phyloP scores from a whole-genome alignment of 2,329 filamentous ascomycete species.

The Aspergillus pseudoglaucus region DNA sequence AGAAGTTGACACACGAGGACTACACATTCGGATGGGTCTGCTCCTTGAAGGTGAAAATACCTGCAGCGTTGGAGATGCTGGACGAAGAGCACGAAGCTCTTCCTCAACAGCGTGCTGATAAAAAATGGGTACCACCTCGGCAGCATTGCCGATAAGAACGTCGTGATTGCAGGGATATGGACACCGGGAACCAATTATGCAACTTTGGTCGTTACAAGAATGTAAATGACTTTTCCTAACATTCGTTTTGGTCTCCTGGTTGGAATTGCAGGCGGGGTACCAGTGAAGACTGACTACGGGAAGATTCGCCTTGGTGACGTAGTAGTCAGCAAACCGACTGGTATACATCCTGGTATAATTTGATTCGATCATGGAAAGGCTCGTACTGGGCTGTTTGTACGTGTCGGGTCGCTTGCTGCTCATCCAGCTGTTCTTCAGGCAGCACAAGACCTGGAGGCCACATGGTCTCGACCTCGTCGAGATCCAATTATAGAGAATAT shows the following conservation, averaged over 20 bases:
- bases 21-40: background rate
- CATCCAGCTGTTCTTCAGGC: background rate
- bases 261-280: background rate
- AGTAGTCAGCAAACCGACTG: background rate
- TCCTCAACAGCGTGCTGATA: background rate
- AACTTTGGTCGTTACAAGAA: background rate
- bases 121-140: background rate
- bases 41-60: background rate
- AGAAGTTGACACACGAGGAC: background rate
- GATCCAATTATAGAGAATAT: background rate
- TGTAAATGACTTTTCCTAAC: background rate
- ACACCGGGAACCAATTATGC: background rate
- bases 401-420: too few relatives aligned
- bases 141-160: background rate
- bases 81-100: background rate
- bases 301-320: background rate
- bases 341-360: background rate
- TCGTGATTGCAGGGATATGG: background rate
- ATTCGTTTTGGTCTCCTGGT: background rate
- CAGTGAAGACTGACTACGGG: background rate
- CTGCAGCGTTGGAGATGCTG: background rate
- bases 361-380: background rate
- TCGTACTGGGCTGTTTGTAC: constrained; percentile 2
- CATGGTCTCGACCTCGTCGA: background rate
- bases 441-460: background rate